phyloP scores from a whole-genome alignment of 129 eudicot genomes.

The Gnaphalium uliginosum region DNA sequence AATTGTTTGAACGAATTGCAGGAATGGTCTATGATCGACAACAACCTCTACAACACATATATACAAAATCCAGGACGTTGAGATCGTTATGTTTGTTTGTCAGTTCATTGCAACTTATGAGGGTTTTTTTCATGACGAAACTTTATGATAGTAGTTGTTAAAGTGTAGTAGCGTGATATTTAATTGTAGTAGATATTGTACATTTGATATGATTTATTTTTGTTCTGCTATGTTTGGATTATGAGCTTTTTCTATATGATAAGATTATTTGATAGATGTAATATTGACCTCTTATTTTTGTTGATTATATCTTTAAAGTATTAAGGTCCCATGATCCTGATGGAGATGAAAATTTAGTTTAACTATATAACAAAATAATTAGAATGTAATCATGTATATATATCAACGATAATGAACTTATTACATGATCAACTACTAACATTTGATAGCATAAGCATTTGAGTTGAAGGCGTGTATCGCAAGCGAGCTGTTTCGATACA shows the following conservation, averaged over 20 bases:
- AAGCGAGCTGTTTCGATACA: conserved; percentile 4
- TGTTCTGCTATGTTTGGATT: not conserved
- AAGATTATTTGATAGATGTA: too few relatives aligned
- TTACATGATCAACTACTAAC: too few relatives aligned
- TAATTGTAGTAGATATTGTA: conserved; percentile 12
- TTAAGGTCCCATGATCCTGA: too few relatives aligned
- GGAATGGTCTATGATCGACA: conserved; percentile 13
- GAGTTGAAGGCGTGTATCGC: not conserved
- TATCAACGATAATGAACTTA: too few relatives aligned
- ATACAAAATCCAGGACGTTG: not conserved
- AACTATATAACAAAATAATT: too few relatives aligned
- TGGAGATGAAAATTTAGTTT: too few relatives aligned
- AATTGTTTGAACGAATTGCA: conserved; percentile 15
- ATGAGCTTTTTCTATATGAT: not conserved
- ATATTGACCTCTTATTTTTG: too few relatives aligned
- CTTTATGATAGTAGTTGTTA: not conserved
- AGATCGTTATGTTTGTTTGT: not conserved
- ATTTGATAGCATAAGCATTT: too few relatives aligned
- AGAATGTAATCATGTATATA: too few relatives aligned
- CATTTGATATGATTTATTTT: conserved; percentile 12
- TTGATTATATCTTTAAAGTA: too few relatives aligned
- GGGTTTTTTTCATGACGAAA: not conserved
- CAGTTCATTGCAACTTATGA: conserved; percentile 7
- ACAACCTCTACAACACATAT: not conserved
- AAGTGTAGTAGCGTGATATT: not conserved